Evolutionary conservation across 140 eudicot species (phyloP).

Genomic region (Anethum foeniculum): DNA sequence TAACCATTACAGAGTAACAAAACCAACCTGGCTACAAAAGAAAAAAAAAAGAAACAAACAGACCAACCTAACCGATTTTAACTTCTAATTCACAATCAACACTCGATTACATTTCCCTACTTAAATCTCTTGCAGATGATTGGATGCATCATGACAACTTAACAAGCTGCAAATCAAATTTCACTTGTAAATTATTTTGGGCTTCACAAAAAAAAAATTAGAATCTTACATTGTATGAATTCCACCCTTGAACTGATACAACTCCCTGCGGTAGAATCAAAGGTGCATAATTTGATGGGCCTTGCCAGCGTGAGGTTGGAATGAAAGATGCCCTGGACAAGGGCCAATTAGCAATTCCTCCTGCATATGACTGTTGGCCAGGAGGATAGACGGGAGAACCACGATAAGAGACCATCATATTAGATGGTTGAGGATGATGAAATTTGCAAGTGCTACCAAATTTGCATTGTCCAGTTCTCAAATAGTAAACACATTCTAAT

Average conservation of each 20-base stretch:
- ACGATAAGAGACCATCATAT: conserved; percentile 60
- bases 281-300: conserved; percentile 73
- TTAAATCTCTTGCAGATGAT: not conserved
- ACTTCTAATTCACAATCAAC: not conserved
- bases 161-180: not conserved
- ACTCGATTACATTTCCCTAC: not conserved
- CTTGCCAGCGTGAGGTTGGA: conserved; percentile 81
- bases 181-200: too few species aligned
- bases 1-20: not conserved
- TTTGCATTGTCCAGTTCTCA: conserved; percentile 93
- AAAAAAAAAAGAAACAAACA: too few species aligned
- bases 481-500: conserved; percentile 76
- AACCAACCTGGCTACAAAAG: not conserved
- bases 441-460: conserved; percentile 95
- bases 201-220: not conserved
- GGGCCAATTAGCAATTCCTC: conserved; percentile 54
- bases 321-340: conserved; percentile 66
- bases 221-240: conserved; percentile 72
- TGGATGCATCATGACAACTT: not conserved
- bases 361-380: conserved; percentile 67
- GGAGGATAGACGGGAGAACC: conserved; percentile 93
- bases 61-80: not conserved
- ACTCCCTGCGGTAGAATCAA: conserved; percentile 83
- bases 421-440: conserved; percentile 92
- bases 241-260: conserved; percentile 91